Evolutionary conservation across 176 grass and related monocot species (phyloP).

Genomic region (Aegilops longissima): DNA sequence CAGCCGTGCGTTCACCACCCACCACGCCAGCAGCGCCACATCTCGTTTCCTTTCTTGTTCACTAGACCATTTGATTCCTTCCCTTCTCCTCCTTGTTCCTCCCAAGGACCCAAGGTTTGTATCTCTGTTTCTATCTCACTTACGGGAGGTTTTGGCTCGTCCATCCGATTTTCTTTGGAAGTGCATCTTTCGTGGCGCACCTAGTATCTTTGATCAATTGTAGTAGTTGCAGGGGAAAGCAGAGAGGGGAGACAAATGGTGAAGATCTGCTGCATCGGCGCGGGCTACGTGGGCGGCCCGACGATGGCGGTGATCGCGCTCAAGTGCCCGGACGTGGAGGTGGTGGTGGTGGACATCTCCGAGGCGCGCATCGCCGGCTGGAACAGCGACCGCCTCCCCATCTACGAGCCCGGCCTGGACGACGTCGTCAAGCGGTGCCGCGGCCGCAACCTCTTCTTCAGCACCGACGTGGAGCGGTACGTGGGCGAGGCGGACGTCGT

Average conservation of each 20-base stretch:
- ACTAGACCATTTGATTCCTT: not conserved
- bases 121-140: not conserved
- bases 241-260: slow-evolving; percentile 7
- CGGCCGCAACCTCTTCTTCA: slow-evolving; percentile 48
- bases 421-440: slow-evolving; percentile 38
- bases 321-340: slow-evolving; percentile 41
- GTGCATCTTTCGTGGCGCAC: too few relatives aligned
- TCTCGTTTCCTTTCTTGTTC: not conserved
- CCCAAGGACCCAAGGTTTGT: slow-evolving; percentile 2
- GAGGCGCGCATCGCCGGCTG: slow-evolving; percentile 30
- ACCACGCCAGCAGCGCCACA: not conserved
- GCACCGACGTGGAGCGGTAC: slow-evolving; percentile 38
- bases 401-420: slow-evolving; percentile 47
- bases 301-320: slow-evolving; percentile 51
- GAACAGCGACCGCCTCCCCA: slow-evolving; percentile 36
- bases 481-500: slow-evolving; percentile 44
- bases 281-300: slow-evolving; percentile 39
- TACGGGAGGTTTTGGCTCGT: not conserved
- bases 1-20: not conserved
- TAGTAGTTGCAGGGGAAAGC: too few relatives aligned
- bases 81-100: not conserved
- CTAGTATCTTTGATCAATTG: too few relatives aligned
- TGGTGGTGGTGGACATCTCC: slow-evolving; percentile 52
- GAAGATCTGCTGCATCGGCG: slow-evolving; percentile 58
- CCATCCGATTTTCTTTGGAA: too few relatives aligned